Evolutionary conservation across 2,329 filamentous ascomycete genomes (phyloP), one percentile per base, ranked within the genome.

Genomic region (Ustulina deusta): DNA sequence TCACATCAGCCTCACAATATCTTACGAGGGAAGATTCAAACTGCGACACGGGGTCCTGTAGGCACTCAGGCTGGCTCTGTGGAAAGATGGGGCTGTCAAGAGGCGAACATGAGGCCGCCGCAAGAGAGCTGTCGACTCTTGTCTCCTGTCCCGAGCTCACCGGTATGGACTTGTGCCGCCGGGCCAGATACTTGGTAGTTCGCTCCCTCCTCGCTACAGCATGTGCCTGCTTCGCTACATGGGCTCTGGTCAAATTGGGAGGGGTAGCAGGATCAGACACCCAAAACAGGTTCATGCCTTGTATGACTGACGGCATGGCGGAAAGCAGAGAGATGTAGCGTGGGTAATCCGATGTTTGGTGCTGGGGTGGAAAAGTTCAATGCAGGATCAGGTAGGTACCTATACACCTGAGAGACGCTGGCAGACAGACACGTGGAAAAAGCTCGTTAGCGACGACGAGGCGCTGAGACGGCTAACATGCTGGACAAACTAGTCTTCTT

Each of bases 221-320:
- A 46, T 58, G 55, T 20, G 38, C 29, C 22, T 44, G n/a, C 27
- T 46, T 58, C 22, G 55, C 55, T 44, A 58, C 40, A 32, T 58
- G 42, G 13, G 55, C 55, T 48, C 40, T 58, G 55, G 29, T 20
- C 38, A 15, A 32, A 6, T 32, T 44, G 5, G 20, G 17, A 22
- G 55, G 6, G 29, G 29, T 17, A 22, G 55, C 10, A 27, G 40
- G n/a, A 48, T 48, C 56, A 17, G 56, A 59, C 4, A 59, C 40
- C 56, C 56, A 59, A 15, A 59, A 34, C 5, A 59, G 11, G 20
- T 22, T 48, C 44, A 58, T 54, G 7, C 81, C n/a, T n/a, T n/a
- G n/a, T n/a, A n/a, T n/a, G n/a, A n/a, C n/a, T n/a, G n/a, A n/a
- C n/a, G n/a, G n/a, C n/a, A n/a, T n/a, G n/a, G n/a, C n/a, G n/a